These are phyloP conservation scores for Aspergillus neoniger DNA, from an alignment of 2,329 filamentous ascomycete species.

Conservation along the genomic window DNA sequence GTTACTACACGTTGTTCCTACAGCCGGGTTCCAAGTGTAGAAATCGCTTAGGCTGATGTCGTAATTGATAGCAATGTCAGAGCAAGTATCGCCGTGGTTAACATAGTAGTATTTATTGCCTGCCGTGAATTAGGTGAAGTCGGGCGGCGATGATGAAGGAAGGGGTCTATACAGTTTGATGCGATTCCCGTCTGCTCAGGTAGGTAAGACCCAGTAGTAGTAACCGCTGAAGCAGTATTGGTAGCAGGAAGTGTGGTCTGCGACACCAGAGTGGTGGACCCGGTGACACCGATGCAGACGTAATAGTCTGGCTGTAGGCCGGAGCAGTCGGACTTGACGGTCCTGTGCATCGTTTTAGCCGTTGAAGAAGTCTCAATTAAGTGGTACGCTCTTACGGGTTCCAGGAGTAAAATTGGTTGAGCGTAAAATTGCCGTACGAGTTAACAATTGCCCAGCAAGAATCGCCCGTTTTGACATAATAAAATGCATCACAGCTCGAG, in stretches of 20 bases:
- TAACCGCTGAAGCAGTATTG: not conserved
- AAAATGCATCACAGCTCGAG: constrained; percentile 5
- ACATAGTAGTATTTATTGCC: constrained; percentile 5
- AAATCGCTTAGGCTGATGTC: constrained; percentile 7
- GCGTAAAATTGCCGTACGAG: not conserved
- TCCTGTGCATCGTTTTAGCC: not conserved
- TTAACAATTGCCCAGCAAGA: constrained; percentile 1
- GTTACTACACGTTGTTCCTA: constrained; percentile 3
- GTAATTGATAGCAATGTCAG: not conserved
- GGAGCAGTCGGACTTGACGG: constrained; percentile 2
- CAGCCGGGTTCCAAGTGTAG: constrained; percentile 10
- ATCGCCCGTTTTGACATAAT: constrained; percentile 3
- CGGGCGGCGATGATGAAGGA: too few species aligned
- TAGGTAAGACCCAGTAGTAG: not conserved
- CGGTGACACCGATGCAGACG: constrained; percentile 6
- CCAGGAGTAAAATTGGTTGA: constrained; percentile 9
- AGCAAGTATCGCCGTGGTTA: constrained; percentile 4
- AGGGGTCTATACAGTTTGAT: not conserved
- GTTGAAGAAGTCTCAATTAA: not conserved
- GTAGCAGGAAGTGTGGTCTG: not conserved
- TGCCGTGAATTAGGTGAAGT: not conserved
- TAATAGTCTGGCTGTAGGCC: constrained; percentile 9
- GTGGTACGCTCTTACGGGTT: not conserved
- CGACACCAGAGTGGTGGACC: not conserved
- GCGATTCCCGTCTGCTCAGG: not conserved